Base-by-base conservation (phyloP, 768 basidiomycete species). In the Lactarius trivialis region DNA sequence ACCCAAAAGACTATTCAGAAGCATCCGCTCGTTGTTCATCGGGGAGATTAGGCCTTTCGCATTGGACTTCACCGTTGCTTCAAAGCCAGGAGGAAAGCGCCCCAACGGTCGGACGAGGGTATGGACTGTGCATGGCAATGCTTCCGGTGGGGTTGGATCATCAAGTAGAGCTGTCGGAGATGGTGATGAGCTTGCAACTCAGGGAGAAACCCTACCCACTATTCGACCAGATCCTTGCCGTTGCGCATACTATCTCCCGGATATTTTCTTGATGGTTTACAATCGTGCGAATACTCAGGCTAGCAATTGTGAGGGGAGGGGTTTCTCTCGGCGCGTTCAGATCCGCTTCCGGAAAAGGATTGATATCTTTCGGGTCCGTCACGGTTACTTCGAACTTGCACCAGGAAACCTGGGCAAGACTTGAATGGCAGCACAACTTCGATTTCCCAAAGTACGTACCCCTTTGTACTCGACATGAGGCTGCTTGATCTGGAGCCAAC, bases 211-310 rank as follows among this genome's bases (percentile, higher is more conserved):
- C n/a, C 26, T 3, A 75, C 79, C 63, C 67, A 85, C 85, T 76
- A 65, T 86, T 80, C 32, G 81, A 84, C 94, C 95, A 98, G 32
- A 88, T 88, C 36, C 96, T 79, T 4, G 86, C 83, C 0, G 89
- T 88, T 2, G 84, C 82, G 67, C 92, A 95, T 4, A 98, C 88
- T 43, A 99, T 76, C 73, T 99, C 97, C n/a, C 90, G 85, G 69
- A 88, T 93, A 74, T 97, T 98, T 69, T 91, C 89, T 41, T 85
- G 82, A 72, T 98, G 93, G 70, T 99, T 98, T 43, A 98, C 86
- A 56, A 98, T 87, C 0, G 93, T 94, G 21, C 95, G 85, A 37
- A 93, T 73, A 58, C 91, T 87, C 26, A 99, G 75, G 68, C 91
- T 94, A 83, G 93, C 89, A 37, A 98, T 81, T 0, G 91, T 98